These are phyloP conservation scores for Cryptococcus neoformans DNA, from an alignment of 1,284 basidiomycete genomes.

Conservation along the genomic window DNA sequence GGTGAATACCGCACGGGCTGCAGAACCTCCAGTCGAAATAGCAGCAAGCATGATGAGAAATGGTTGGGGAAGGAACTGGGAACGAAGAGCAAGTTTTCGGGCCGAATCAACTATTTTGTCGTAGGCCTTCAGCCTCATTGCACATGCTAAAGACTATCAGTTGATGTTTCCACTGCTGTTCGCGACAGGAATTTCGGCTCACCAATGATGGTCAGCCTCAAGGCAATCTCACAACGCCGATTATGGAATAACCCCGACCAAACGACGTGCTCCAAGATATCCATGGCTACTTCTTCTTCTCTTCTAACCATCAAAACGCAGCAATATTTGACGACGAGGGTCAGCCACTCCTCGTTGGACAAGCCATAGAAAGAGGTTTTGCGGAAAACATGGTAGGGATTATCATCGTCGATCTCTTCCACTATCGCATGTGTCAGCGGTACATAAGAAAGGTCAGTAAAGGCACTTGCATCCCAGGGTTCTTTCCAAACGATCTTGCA, in stretches of 20 bases:
- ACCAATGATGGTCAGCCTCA: conserved; percentile 71
- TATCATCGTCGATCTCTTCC: conserved; percentile 31
- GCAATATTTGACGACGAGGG: conserved; percentile 80
- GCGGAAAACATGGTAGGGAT: conserved; percentile 26
- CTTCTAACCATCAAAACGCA: conserved; percentile 66
- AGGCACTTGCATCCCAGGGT: conserved; percentile 34
- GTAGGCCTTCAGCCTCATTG: conserved; percentile 59
- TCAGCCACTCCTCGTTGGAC: conserved; percentile 81
- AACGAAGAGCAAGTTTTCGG: conserved; percentile 58
- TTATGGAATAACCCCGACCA: conserved; percentile 73
- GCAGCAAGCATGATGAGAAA: conserved; percentile 68
- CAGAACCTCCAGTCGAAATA: conserved; percentile 62
- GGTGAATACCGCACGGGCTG: conserved; percentile 69
- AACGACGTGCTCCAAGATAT: conserved; percentile 73
- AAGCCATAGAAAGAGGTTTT: conserved; percentile 67
- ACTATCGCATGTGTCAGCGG: conserved; percentile 11
- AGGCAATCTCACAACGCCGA: conserved; percentile 62
- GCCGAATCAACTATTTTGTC: conserved; percentile 59
- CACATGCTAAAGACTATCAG: conserved; percentile 59
- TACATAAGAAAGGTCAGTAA: neutral
- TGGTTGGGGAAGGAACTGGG: conserved; percentile 65
- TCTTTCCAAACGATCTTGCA: conserved; percentile 46
- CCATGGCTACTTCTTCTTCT: conserved; percentile 67
- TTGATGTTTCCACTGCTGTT: neutral
- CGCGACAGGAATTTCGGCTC: conserved; percentile 29